Percentiles rank a stretch among this genome's conserved stretches.
phyloP scores from a whole-genome alignment of 768 basidiomycete genomes.

The Psilocybe tampanensis region DNA sequence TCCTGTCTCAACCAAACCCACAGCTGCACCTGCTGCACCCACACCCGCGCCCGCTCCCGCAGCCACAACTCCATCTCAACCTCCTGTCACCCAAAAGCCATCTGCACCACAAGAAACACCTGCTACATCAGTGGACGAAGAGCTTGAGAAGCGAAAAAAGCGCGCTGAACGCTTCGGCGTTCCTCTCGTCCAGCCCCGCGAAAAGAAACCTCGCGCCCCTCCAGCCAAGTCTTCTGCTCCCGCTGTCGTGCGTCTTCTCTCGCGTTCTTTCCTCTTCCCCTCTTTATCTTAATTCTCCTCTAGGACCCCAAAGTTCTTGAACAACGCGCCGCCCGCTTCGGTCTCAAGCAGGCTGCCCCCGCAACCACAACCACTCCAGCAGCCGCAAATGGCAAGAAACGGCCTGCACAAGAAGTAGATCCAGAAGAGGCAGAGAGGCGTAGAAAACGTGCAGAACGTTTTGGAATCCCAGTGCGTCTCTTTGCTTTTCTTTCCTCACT shows the following conservation, averaged over 20 bases:
- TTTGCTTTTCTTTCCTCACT: neutral
- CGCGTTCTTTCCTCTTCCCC: neutral
- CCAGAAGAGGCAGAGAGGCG: slow-evolving; percentile 60
- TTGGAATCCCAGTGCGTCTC: slow-evolving; percentile 39
- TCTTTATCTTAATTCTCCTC: neutral
- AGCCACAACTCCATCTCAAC: slow-evolving; percentile 2
- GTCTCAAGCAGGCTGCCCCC: slow-evolving; percentile 21
- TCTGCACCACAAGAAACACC: too few species aligned
- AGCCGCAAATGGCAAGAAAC: slow-evolving; percentile 29
- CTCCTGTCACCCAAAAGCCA: too few species aligned
- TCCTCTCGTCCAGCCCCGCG: slow-evolving; percentile 50
- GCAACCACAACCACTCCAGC: slow-evolving; percentile 10
- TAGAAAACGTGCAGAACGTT: slow-evolving; percentile 66
- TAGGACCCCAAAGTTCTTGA: slow-evolving; percentile 55
- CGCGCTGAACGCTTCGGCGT: slow-evolving; percentile 76
- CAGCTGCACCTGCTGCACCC: slow-evolving; percentile 11
- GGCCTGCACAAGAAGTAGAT: slow-evolving; percentile 44
- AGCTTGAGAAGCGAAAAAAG: slow-evolving; percentile 57
- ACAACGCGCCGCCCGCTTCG: slow-evolving; percentile 61
- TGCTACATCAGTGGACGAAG: slow-evolving; percentile 39
- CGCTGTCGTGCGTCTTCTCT: slow-evolving; percentile 28
- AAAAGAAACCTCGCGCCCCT: slow-evolving; percentile 20
- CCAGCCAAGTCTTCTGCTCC: slow-evolving; percentile 4
- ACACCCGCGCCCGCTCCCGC: slow-evolving; percentile 2
- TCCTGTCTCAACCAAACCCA: neutral